These are phyloP conservation scores for Meira nashicola DNA, from an alignment of 1,284 basidiomycete genomes.

Conservation along the genomic window DNA sequence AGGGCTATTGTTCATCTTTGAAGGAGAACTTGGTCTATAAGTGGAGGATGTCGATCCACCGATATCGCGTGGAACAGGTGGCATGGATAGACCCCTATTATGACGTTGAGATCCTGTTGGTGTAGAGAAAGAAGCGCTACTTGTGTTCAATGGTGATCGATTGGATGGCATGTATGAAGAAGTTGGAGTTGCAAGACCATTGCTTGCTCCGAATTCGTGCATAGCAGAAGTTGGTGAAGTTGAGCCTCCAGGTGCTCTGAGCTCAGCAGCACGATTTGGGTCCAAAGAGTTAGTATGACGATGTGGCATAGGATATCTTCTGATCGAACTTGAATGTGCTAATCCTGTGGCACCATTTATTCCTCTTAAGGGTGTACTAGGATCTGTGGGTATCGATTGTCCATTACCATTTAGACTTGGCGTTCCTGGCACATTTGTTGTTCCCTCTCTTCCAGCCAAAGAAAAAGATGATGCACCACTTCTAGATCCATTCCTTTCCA, in stretches of 20 bases:
- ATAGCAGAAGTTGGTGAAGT: slow-evolving; percentile 13
- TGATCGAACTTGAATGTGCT: slow-evolving; percentile 27
- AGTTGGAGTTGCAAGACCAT: slow-evolving; percentile 16
- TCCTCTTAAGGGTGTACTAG: neutral
- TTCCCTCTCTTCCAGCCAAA: slow-evolving; percentile 15
- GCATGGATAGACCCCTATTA: slow-evolving; percentile 39
- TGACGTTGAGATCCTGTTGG: slow-evolving; percentile 23
- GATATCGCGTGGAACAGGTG: slow-evolving; percentile 28
- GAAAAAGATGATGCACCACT: slow-evolving; percentile 29
- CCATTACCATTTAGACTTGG: neutral
- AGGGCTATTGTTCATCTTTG: slow-evolving; percentile 14
- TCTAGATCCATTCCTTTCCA: slow-evolving; percentile 40
- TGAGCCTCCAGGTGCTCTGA: slow-evolving; percentile 18
- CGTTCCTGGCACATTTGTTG: slow-evolving; percentile 7
- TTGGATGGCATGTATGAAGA: slow-evolving; percentile 10
- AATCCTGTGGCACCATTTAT: slow-evolving; percentile 18
- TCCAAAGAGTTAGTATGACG: slow-evolving; percentile 41
- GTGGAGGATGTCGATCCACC: slow-evolving; percentile 6
- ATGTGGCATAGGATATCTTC: slow-evolving; percentile 38
- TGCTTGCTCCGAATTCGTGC: slow-evolving; percentile 23
- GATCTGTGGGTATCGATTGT: neutral
- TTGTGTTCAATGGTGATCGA: slow-evolving; percentile 9
- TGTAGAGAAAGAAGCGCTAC: slow-evolving; percentile 12
- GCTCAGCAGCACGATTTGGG: slow-evolving; percentile 26
- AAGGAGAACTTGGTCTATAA: slow-evolving; percentile 17